Evolutionary conservation across 2,329 filamentous ascomycete genomes (phyloP), one percentile per base, ranked within the genome.

Genomic region (Ceratocystis colombiana): DNA sequence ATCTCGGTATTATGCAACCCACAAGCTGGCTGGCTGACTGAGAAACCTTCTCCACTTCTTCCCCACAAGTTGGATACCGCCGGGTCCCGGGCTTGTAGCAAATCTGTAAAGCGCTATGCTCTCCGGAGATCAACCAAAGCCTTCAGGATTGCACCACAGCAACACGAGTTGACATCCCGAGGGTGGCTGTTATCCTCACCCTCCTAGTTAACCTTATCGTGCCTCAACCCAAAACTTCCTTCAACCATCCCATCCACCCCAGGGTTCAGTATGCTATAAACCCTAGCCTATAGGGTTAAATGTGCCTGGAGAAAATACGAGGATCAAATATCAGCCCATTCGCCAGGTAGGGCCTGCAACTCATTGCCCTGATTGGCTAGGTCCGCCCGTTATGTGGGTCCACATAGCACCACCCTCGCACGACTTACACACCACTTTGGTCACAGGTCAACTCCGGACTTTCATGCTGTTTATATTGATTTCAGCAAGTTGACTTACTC

Each of bases 371-470:
- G 28, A 59, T 66, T 66, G 65, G 59, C 22, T 53, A 22, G 20
- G 7, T 30, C 8, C 3, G 12, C 22, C n/a, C 12, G 10, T 20
- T 15, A 44, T 22, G 46, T 62, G 59, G 65, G 17, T 2, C 28
- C 20, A 6, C 20, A 66, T 62, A 61, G 55, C 45, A 66, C 65
- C 65, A 66, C 59, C 25, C 59, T 66, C 65, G 57, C 57, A 44
- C 59, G 65, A 66, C 65, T 30, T 48, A 45, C 65, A 66, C 25
- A 57, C 65, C 59, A 66, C 33, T 63, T 62, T 50, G 10, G 25
- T 53, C 59, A 48, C 44, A 20, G 41, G 41, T 55, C 28, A 33
- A 33, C 46, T 12, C 48, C n/a, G 28, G 25, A n/a, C 55, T 53
- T 55, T 55, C 28, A 37, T 15, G 62, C n/a, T 7, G 37, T 57